Percentiles rank a stretch among this genome's conserved stretches.
phyloP scores from a whole-genome alignment of 768 basidiomycete genomes.

The Sutorius australiensis region DNA sequence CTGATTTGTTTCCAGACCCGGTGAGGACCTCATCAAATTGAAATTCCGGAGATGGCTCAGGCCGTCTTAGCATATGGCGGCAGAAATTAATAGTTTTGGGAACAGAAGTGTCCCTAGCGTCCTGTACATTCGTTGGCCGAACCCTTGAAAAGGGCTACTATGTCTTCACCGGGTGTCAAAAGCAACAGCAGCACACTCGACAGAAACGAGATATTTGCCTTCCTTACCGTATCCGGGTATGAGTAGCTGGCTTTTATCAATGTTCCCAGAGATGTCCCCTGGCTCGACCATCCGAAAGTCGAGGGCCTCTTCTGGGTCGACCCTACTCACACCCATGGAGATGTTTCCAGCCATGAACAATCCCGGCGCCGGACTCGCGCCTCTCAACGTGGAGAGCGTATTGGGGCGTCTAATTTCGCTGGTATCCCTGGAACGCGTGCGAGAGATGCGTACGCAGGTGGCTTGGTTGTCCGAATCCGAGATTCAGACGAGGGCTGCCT shows the following conservation, averaged over 20 bases:
- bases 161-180: neutral
- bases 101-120: conserved; percentile 53
- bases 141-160: conserved; percentile 41
- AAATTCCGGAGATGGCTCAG: conserved; percentile 46
- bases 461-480: conserved; percentile 31
- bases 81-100: conserved; percentile 56
- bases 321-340: conserved; percentile 67
- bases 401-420: conserved; percentile 44
- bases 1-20: conserved; percentile 72
- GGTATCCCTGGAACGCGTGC: conserved; percentile 54
- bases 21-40: conserved; percentile 75
- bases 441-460: conserved; percentile 27
- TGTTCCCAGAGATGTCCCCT: conserved; percentile 63
- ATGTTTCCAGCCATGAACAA: conserved; percentile 50
- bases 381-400: conserved; percentile 52
- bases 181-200: conserved; percentile 48
- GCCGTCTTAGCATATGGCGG: conserved; percentile 50
- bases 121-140: conserved; percentile 48
- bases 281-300: conserved; percentile 71
- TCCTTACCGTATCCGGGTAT: conserved; percentile 58
- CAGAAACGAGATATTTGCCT: conserved; percentile 84
- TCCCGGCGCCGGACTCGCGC: conserved; percentile 42
- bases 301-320: conserved; percentile 72
- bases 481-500: conserved; percentile 52
- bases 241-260: conserved; percentile 54